Conservation (phyloP, 2,329 filamentous ascomycete species). For the Claviceps purpurea region DNA sequence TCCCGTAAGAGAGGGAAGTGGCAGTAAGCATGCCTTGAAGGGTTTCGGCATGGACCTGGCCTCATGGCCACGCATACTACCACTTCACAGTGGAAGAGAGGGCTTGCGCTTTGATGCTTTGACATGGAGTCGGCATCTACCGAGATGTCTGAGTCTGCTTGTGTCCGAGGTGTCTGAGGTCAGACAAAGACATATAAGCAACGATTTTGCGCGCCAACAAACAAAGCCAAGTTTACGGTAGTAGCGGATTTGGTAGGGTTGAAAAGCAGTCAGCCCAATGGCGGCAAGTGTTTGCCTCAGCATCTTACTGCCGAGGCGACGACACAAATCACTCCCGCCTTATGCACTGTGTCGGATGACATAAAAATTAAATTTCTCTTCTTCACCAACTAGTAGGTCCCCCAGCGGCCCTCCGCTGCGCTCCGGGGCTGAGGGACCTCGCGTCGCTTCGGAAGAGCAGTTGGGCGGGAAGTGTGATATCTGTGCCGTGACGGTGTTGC, state of each 20-base stretch:
- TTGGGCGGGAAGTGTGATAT: no score
- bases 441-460: no score
- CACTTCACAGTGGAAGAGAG: no score
- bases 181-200: no score
- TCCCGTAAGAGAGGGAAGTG: neutral
- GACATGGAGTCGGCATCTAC: neutral
- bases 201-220: neutral
- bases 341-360: neutral
- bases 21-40: no score
- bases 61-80: no score
- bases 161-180: no score
- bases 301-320: neutral
- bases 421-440: no score
- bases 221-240: neutral
- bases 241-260: neutral
- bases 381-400: no score
- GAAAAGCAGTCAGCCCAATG: neutral
- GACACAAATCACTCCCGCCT: neutral
- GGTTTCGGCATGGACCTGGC: no score
- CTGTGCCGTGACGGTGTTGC: no score
- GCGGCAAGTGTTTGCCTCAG: neutral
- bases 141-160: neutral
- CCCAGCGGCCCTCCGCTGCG: no score
- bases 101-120: neutral
- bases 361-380: neutral